A percentile compares a stretch with the other conserved stretches of the same genome.
phyloP scores from a whole-genome alignment of 768 basidiomycete genomes.

The Kwoniella sp. region DNA sequence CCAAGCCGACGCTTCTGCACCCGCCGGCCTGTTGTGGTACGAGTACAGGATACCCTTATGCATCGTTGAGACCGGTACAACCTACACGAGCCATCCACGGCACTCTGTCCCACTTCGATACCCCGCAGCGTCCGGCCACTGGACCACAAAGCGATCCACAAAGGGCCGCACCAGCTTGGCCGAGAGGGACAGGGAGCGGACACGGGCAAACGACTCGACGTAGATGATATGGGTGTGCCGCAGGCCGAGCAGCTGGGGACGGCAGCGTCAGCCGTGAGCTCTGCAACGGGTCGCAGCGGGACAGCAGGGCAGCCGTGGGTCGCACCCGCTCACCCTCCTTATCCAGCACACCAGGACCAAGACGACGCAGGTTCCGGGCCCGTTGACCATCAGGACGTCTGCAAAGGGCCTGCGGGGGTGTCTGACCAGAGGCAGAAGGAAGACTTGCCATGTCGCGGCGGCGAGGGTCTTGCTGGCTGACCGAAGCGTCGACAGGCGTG shows the following conservation, averaged over 20 bases:
- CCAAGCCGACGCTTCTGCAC: no score
- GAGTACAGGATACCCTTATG: no score
- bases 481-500: conserved; percentile 64
- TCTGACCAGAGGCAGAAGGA: conserved; percentile 55
- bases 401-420: conserved; percentile 49
- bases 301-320: no score
- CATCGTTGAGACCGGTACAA: neutral
- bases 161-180: conserved; percentile 75
- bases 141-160: conserved; percentile 86
- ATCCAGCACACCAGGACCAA: conserved; percentile 68
- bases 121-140: conserved; percentile 65
- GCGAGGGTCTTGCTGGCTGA: conserved; percentile 63
- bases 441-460: conserved; percentile 61
- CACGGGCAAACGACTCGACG: conserved; percentile 90
- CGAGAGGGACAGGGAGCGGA: conserved; percentile 71
- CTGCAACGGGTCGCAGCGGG: neutral
- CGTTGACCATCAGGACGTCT: conserved; percentile 82
- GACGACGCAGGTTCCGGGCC: conserved; percentile 87
- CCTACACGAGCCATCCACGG: conserved; percentile 11
- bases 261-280: neutral
- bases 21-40: no score
- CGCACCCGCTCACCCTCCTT: conserved; percentile 68
- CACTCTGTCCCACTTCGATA: conserved; percentile 1
- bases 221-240: conserved; percentile 72
- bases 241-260: conserved; percentile 66